Base-by-base conservation (phyloP, 345 rosid species). In the Sonneratia caseolaris region DNA sequence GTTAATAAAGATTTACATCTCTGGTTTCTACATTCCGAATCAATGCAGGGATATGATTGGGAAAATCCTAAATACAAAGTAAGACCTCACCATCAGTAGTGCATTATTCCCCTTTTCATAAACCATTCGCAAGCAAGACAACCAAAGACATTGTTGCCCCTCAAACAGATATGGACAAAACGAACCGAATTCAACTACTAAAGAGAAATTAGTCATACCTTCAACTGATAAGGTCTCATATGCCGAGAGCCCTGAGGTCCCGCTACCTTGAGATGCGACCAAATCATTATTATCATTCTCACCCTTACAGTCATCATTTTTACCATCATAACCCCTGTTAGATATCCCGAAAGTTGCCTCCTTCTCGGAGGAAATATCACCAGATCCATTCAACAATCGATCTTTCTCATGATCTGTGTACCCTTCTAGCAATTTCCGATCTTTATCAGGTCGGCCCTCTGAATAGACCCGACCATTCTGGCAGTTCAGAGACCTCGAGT, bases 261-360 rank as follows among this genome's bases (percentile, higher is more conserved):
- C 89, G 79, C 86, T 87, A 7, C 83, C 86, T 35, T 80, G 90
- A 66, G 92, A 91, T 55, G 86, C 93, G 69, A 76, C 76, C 59
- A 86, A 82, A 18, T 85, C 86, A 51, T 84, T 53, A 51, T 85
- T 36, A 9, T 22, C 49, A 14, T 56, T 59, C 45, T 59, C 35
- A 56, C 73, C 45, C 16, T 37, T 37, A 4, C 9, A 13, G 13
- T 57, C 73, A 70, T 18, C 36, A 18, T 43, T 66, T n/a, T 62
- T 62, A 32, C 16, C 19, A 27, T 14, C 32, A 62, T 10, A 35
- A 13, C 19, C 38, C 38, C 66, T 35, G 19, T 62, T 35, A 35
- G 66, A 35, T 7, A 32, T 62, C 66, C 66, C 66, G 7, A 62
- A 57, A 57, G 32, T 22, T 9, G 64, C 64, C 64, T 62, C 66